Conservation (phyloP, 805 yeast species). For the Starmerella stigmatis region DNA sequence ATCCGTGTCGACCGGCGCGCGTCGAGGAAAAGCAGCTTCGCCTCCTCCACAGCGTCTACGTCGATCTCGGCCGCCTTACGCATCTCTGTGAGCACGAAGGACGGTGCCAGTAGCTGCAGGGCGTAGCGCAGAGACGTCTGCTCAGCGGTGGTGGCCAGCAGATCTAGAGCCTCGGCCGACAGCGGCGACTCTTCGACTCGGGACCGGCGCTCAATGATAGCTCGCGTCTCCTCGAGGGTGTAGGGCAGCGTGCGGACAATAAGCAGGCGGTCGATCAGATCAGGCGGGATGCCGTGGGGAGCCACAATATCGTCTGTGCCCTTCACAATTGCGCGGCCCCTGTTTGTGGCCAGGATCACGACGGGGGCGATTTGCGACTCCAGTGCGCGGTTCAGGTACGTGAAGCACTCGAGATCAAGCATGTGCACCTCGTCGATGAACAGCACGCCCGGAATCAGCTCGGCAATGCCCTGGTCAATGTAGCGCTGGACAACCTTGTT, state of each 20-base stretch:
- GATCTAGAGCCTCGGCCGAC: conserved; percentile 57
- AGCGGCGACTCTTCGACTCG: conserved; percentile 62
- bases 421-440: conserved; percentile 97
- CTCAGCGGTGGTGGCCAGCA: conserved; percentile 62
- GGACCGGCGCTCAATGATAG: conserved; percentile 75
- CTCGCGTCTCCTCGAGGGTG: conserved; percentile 64
- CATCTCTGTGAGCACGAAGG: conserved; percentile 70
- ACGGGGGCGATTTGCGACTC: conserved; percentile 89
- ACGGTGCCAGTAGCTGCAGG: conserved; percentile 80
- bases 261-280: conserved; percentile 78
- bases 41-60: conserved; percentile 69
- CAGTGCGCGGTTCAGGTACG: conserved; percentile 85
- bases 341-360: conserved; percentile 89
- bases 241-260: conserved; percentile 91
- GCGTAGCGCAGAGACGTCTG: conserved; percentile 82
- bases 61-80: conserved; percentile 59
- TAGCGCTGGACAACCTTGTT: conserved; percentile 92
- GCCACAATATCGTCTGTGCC: conserved; percentile 77
- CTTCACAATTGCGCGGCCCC: conserved; percentile 83
- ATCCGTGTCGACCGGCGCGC: conserved; percentile 70
- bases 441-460: conserved; percentile 91
- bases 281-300: conserved; percentile 97
- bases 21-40: conserved; percentile 73
- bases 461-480: conserved; percentile 97
- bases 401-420: conserved; percentile 95